Conservation (phyloP, 805 yeast genomes). For the Ogataea glucozyma region DNA sequence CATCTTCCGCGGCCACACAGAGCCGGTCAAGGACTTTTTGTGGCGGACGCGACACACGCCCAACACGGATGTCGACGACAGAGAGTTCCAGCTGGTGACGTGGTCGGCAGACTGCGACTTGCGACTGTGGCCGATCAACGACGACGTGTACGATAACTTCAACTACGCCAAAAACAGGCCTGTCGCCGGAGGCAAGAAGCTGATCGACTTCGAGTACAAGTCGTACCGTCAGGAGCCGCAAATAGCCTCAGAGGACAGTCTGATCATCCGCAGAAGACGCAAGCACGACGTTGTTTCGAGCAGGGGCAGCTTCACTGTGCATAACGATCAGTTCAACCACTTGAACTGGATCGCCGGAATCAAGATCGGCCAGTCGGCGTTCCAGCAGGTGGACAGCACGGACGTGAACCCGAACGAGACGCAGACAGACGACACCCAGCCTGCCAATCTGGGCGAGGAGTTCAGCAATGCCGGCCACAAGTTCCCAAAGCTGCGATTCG, state of each 20-base stretch:
- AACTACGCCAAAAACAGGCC: slow-evolving; percentile 41
- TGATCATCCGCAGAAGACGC: slow-evolving; percentile 25
- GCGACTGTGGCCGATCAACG: slow-evolving; percentile 72
- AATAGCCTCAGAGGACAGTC: slow-evolving; percentile 21
- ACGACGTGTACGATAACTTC: slow-evolving; percentile 48
- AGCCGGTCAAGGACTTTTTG: slow-evolving; percentile 81
- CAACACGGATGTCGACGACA: slow-evolving; percentile 51
- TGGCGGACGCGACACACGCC: slow-evolving; percentile 71
- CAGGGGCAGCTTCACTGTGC: slow-evolving; percentile 37
- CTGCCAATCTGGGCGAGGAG: slow-evolving; percentile 84
- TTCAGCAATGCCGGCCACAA: slow-evolving; percentile 85
- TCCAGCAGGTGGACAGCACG: slow-evolving; percentile 31
- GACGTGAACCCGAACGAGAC: slow-evolving; percentile 39
- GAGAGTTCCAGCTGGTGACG: slow-evolving; percentile 88
- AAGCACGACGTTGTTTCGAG: slow-evolving; percentile 21
- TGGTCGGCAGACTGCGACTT: slow-evolving; percentile 92
- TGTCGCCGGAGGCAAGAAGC: slow-evolving; percentile 33
- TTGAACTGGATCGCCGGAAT: slow-evolving; percentile 94
- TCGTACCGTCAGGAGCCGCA: slow-evolving; percentile 57
- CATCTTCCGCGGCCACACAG: slow-evolving; percentile 77
- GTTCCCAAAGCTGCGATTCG: slow-evolving; percentile 84
- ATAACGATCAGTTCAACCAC: slow-evolving; percentile 54
- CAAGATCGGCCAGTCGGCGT: slow-evolving; percentile 60
- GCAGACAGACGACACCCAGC: slow-evolving; percentile 32
- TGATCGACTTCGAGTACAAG: slow-evolving; percentile 38